Base-by-base conservation (phyloP, 805 yeast genomes). In the Yarrowia bubula region DNA sequence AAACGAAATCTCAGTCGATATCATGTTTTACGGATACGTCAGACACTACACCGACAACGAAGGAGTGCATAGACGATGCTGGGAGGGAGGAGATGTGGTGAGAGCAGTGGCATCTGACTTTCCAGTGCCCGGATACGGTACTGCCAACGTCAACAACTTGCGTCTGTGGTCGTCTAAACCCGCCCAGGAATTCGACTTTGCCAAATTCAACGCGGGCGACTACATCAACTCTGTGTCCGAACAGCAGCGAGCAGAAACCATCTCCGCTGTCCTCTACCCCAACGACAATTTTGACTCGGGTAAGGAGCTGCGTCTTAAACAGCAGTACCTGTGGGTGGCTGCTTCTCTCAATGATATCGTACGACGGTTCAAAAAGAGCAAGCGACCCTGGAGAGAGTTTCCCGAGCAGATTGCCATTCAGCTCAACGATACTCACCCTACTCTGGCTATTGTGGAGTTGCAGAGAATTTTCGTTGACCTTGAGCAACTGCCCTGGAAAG, bases 291-390 rank as follows among this genome's bases (percentile, higher is more conserved):
- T 92, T 75, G 88, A 89, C 73, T 83, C 85, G 69, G 98, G 98
- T 71, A 92, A 92, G 77, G 96, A 90, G 75, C 82, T 92, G 73
- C 85, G 98, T 75, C 84, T 92, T 76, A 92, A 92, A 77, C 98
- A 92, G 79, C 98, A 92, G 77, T 92, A 91, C 77, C 92, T 92
- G 78, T 92, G 98, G 98, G 97, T 92, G 63, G 87, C 96, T 61
- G 97, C 98, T 38, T 90, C 97, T 14, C 82, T 92, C 70, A 91
- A 89, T 72, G 98, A 92, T 75, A 92, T 92, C 70, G 85, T 92
- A 47, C 87, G 98, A 74, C 84, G 98, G 73, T 92, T 89, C 79
- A 87, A 91, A 76, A 92, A 92, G 78, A 76, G 86, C 64, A 83
- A 83, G 70, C 81, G 85, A 71, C 83, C 91, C 53, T 92, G 97